Base-by-base conservation (phyloP, 768 basidiomycete genomes). In the Naematelia encephala region DNA sequence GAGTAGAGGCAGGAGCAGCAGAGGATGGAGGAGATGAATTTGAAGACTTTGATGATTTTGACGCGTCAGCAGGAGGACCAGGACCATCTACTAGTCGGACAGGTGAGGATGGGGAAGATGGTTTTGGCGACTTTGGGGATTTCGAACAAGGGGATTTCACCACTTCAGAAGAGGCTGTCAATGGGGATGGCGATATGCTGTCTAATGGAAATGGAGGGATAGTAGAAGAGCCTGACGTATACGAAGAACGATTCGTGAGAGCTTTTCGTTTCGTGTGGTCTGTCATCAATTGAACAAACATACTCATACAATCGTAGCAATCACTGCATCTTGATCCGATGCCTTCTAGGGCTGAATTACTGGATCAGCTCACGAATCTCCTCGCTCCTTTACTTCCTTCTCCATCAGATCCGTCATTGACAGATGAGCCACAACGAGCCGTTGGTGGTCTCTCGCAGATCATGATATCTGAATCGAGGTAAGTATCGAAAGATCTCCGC, bases 381-480 rank as follows among this genome's bases (percentile, higher is more conserved):
- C 79, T 94, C 19, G 47, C 45, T 0, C 45, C 60, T 8, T 8
- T 51, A 10, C 5, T 54, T 11, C 23, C 77, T 55, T 79, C 81
- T 56, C 84, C 63, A 78, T 84, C 25, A 77, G 82, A 43, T 77
- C 79, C 60, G 22, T 12, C 19, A 46, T n/a, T 89, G 42, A 84
- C 85, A 13, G 83, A 86, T 60, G 88, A 90, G 52, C 82, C 81
- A 21, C 85, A 91, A 48, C 82, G 91, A 72, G 85, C 91, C 70
- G 85, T 84, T 13, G 89, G 87, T 67, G 92, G 92, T 11, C 80
- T 88, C 21, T 83, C 80, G 50, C 92, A 96, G 77, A 83, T 91
- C 51, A 79, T 96, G 59, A 80, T 86, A 26, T 85, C 85, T 21
- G 79, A 86, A 48, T 83, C 86, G 78, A 90, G 91, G 91, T 90